phyloP scores from a whole-genome alignment of 805 yeast species.

The Saturnispora mendoncae region DNA sequence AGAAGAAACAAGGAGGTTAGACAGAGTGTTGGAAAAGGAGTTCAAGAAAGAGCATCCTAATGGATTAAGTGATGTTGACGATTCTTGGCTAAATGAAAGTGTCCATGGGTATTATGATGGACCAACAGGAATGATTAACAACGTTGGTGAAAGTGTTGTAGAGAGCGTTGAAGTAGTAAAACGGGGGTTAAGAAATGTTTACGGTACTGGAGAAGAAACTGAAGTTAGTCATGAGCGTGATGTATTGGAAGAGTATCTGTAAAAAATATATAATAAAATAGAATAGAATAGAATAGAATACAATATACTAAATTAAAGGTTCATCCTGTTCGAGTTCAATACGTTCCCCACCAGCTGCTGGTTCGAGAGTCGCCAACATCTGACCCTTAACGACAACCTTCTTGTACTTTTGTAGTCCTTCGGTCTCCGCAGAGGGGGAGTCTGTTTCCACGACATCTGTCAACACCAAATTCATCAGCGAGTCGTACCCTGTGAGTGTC shows the following conservation, averaged over 20 bases:
- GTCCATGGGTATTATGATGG: constrained; percentile 43
- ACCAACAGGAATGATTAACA: constrained; percentile 61
- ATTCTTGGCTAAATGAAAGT: constrained; percentile 46
- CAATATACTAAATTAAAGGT: constrained; percentile 1
- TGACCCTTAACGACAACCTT: constrained; percentile 82
- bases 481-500: constrained; percentile 72
- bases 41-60: constrained; percentile 25
- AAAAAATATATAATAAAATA: constrained; percentile 1
- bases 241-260: not conserved
- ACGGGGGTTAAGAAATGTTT: constrained; percentile 3
- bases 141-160: constrained; percentile 35
- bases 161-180: constrained; percentile 17
- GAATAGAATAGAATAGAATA: too few species aligned
- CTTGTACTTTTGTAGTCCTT: constrained; percentile 44
- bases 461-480: constrained; percentile 68
- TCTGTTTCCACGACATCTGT: constrained; percentile 62
- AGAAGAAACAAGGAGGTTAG: constrained; percentile 18
- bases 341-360: constrained; percentile 59
- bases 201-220: not conserved
- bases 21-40: constrained; percentile 24
- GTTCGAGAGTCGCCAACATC: constrained; percentile 61
- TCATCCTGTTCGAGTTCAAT: constrained; percentile 36
- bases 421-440: constrained; percentile 48
- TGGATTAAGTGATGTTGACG: constrained; percentile 18
- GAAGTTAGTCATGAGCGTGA: constrained; percentile 8